phyloP scores from a whole-genome alignment of 495 filamentous ascomycete species.

The Xanthoparmelia taractica region DNA sequence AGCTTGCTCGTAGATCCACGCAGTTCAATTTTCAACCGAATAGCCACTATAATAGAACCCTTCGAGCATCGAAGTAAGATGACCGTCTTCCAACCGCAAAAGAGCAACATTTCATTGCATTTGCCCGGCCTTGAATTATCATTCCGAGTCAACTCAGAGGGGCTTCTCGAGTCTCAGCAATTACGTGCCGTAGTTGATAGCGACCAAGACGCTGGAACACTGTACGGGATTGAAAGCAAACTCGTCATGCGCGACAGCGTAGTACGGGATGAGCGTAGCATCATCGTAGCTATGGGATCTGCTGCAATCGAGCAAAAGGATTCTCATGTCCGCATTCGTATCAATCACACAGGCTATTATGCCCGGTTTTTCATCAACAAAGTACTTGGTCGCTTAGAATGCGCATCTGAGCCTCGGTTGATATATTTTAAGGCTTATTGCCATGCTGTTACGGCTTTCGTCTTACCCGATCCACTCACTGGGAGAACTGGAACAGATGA shows the following conservation, averaged over 20 bases:
- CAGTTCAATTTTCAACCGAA: background rate
- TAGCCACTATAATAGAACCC: conserved; percentile 13
- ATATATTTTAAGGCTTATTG: conserved; percentile 41
- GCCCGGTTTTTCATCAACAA: conserved; percentile 42
- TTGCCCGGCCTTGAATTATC: conserved; percentile 14
- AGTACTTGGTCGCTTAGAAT: conserved; percentile 40
- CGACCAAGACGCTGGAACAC: conserved; percentile 42
- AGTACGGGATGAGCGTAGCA: conserved; percentile 31
- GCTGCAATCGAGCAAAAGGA: conserved; percentile 20
- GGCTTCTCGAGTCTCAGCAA: conserved; percentile 41
- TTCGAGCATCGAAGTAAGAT: conserved; percentile 13
- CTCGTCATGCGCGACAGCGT: conserved; percentile 41
- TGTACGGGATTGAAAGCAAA: conserved; percentile 48
- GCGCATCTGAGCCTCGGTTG: conserved; percentile 12
- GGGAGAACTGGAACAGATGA: conserved; percentile 56
- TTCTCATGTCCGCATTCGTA: conserved; percentile 39
- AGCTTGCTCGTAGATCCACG: conserved; percentile 17
- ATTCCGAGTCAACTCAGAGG: conserved; percentile 15
- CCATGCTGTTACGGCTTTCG: conserved; percentile 55
- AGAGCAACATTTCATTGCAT: conserved; percentile 3
- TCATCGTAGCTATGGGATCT: conserved; percentile 47
- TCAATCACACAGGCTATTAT: conserved; percentile 32
- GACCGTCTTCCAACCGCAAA: conserved; percentile 15
- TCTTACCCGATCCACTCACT: conserved; percentile 51
- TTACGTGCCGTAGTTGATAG: conserved; percentile 49